phyloP scores from a whole-genome alignment of 257 asterid species.

The Lithospermum erythrorhizon region DNA sequence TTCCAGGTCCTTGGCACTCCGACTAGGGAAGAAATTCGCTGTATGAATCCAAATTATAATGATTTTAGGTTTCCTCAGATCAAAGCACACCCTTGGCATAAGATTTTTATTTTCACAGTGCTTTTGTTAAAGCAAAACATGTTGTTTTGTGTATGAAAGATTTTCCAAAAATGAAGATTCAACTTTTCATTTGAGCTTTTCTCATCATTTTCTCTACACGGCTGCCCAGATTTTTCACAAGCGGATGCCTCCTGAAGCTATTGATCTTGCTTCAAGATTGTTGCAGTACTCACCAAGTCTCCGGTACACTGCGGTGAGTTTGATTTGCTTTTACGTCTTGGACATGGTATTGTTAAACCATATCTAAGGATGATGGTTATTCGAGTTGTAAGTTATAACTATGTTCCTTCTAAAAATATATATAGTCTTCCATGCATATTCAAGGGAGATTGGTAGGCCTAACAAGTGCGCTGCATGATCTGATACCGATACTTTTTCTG shows the following conservation, averaged over 20 bases:
- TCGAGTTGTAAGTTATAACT: background rate
- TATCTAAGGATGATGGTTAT: background rate
- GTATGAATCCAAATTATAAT: conserved; percentile 86
- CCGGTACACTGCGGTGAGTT: conserved; percentile 90
- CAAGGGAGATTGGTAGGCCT: too few species aligned
- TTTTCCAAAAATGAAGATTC: background rate
- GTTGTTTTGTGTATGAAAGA: background rate
- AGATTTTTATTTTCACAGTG: conserved; percentile 29
- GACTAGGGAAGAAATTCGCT: conserved; percentile 88
- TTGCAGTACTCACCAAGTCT: conserved; percentile 94
- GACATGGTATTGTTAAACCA: background rate
- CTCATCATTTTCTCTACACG: background rate
- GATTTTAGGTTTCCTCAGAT: conserved; percentile 93
- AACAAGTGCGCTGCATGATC: too few species aligned
- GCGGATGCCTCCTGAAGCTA: conserved; percentile 98
- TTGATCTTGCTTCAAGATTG: conserved; percentile 87
- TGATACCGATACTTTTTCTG: too few species aligned
- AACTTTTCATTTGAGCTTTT: background rate
- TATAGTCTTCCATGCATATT: too few species aligned
- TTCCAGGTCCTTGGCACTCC: conserved; percentile 94
- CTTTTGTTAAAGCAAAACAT: background rate
- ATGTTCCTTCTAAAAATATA: too few species aligned
- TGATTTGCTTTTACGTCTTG: conserved; percentile 3
- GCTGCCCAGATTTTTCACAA: conserved; percentile 69
- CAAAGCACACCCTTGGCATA: conserved; percentile 97